Percentiles rank a stretch among this genome's conserved stretches.
Evolutionary conservation across 768 basidiomycete genomes (phyloP).

Genomic region (Phlegmacium glaucopus): DNA sequence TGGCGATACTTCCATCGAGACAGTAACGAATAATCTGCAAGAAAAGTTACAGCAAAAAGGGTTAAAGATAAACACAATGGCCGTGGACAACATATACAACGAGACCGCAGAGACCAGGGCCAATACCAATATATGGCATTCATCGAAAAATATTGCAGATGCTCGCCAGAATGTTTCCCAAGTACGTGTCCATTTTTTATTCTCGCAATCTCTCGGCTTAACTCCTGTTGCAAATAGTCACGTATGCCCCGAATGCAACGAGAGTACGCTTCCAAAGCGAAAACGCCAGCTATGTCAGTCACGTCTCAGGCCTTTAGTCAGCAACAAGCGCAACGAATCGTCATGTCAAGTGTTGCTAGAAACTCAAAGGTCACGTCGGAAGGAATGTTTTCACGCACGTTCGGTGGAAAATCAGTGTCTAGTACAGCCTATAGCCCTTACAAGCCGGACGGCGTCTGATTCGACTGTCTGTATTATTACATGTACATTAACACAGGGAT

Average conservation of each 20-base stretch:
- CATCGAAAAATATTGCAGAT: constrained; percentile 8
- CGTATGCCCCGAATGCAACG: constrained; percentile 4
- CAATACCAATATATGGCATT: constrained; percentile 17
- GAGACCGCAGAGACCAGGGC: constrained; percentile 8
- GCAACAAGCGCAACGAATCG: constrained; percentile 16
- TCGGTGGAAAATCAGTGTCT: constrained; percentile 11
- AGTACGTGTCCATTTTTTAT: constrained; percentile 1
- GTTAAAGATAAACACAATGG: constrained; percentile 21
- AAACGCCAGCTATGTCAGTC: not conserved
- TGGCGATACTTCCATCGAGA: constrained; percentile 17
- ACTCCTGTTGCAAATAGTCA: too few species aligned
- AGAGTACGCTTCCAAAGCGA: not conserved
- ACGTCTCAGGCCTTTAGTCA: too few species aligned
- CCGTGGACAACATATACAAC: constrained; percentile 22
- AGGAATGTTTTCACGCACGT: constrained; percentile 13
- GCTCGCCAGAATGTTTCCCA: constrained; percentile 6
- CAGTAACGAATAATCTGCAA: constrained; percentile 19
- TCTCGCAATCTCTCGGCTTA: not conserved
- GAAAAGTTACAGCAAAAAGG: constrained; percentile 15
- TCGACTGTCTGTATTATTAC: not conserved
- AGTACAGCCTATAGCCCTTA: not conserved
- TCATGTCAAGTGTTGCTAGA: constrained; percentile 21
- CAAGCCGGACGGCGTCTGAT: not conserved
- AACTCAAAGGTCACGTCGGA: constrained; percentile 18
- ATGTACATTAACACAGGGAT: not conserved